These are phyloP conservation scores for Pyrenophora teres DNA, from an alignment of 2,329 filamentous ascomycete genomes.

Conservation along the genomic window DNA sequence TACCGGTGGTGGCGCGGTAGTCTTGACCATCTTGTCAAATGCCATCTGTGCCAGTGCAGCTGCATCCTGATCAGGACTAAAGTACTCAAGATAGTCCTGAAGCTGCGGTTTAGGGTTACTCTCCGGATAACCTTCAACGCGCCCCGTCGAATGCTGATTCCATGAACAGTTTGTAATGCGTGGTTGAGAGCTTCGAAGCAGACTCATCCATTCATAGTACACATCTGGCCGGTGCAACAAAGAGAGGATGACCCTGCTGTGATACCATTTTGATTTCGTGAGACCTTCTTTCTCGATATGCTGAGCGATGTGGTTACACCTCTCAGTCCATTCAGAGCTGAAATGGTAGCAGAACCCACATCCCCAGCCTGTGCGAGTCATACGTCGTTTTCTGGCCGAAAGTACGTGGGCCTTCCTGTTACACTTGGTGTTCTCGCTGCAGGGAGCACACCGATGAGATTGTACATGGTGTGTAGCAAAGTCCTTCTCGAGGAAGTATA, in stretches of 20 bases:
- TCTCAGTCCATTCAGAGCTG: constrained; percentile 63
- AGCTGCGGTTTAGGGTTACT: constrained; percentile 23
- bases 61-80: constrained; percentile 19
- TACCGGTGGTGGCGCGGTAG: constrained; percentile 16
- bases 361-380: constrained; percentile 63
- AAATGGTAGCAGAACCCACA: constrained; percentile 70
- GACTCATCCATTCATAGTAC: constrained; percentile 58
- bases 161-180: constrained; percentile 23
- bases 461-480: constrained; percentile 68
- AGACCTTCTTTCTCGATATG: constrained; percentile 61
- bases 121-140: constrained; percentile 40
- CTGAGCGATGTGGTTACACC: constrained; percentile 68
- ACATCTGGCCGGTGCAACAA: constrained; percentile 66
- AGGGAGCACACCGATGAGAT: constrained; percentile 62
- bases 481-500: constrained; percentile 68
- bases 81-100: constrained; percentile 40
- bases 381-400: constrained; percentile 43
- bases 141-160: constrained; percentile 31
- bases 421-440: constrained; percentile 41
- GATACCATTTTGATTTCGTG: constrained; percentile 67
- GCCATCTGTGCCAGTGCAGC: constrained; percentile 29
- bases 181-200: constrained; percentile 26
- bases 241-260: constrained; percentile 68
- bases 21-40: constrained; percentile 20
- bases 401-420: constrained; percentile 55